Conservation (phyloP, 1,139 yeast genomes). For the Suhomyces bolitotheri region DNA sequence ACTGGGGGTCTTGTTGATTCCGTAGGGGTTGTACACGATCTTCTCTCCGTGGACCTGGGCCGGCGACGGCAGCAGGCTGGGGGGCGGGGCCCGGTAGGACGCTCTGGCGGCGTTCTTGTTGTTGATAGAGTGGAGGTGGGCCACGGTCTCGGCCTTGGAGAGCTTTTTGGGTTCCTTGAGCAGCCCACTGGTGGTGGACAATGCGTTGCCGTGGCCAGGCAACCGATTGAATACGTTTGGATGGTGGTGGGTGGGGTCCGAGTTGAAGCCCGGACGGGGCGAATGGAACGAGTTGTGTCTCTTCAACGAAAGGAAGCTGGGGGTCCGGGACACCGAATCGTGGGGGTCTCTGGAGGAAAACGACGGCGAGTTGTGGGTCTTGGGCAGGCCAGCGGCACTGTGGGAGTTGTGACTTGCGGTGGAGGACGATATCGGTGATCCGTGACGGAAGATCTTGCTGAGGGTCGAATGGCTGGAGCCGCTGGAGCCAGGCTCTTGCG, state of each 20-base stretch:
- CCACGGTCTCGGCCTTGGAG: slow-evolving; percentile 41
- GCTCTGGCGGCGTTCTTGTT: slow-evolving; percentile 29
- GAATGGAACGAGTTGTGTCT: slow-evolving; percentile 27
- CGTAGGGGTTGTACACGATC: slow-evolving; percentile 49
- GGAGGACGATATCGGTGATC: slow-evolving; percentile 1
- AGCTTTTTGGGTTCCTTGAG: slow-evolving; percentile 26
- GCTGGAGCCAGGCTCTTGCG: slow-evolving; percentile 3
- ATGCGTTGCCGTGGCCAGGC: slow-evolving; percentile 5
- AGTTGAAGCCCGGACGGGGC: slow-evolving; percentile 8
- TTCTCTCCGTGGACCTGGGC: slow-evolving; percentile 27
- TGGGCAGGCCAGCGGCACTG: background rate
- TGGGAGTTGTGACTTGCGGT: background rate
- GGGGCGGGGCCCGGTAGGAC: slow-evolving; percentile 11
- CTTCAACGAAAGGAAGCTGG: slow-evolving; percentile 31
- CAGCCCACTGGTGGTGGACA: background rate
- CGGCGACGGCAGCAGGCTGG: slow-evolving; percentile 1
- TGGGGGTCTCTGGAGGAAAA: slow-evolving; percentile 1
- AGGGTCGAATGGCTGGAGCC: slow-evolving; percentile 21
- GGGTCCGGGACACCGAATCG: slow-evolving; percentile 20
- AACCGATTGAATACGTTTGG: slow-evolving; percentile 7
- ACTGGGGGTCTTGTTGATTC: slow-evolving; percentile 39
- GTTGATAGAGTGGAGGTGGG: slow-evolving; percentile 38
- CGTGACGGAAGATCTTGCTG: slow-evolving; percentile 23
- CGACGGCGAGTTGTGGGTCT: too few relatives aligned
- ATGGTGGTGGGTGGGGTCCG: slow-evolving; percentile 11